Base-by-base conservation (phyloP, 2,329 filamentous ascomycete genomes). In the Lachnellula arida region DNA sequence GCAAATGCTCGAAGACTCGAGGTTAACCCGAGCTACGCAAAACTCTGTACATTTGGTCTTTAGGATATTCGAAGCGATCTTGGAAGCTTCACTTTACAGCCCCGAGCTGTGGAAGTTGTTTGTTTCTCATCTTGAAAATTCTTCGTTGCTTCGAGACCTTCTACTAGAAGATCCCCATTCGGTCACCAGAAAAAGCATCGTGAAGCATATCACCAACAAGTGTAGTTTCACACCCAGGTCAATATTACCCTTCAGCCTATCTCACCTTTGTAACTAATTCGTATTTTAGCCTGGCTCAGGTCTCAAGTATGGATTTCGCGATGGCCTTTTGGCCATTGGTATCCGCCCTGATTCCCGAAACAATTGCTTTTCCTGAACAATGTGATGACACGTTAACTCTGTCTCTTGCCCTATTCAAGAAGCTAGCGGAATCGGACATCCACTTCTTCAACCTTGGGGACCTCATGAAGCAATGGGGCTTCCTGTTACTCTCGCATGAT, bases 71-170 rank as follows among this genome's bases (percentile, higher is more conserved):
- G 76, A 77, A 22, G 70, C 75, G 12, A 66, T 81, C 4, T 68
- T 79, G 11, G 77, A 81, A 64, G 74, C 72, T 2, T 78, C 77
- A 7, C 66, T 78, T 51, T 73, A 77, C 44, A 78, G 75, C 57
- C 62, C 70, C 25, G 62, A 65, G 3, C 70, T 81, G 48, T 81
- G 79, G 78, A 57, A 67, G 4, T 63, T 69, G 34, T 71, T 78
- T 53, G 74, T 74, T 37, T 57, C 69, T 11, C 68, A 73, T 43
- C 63, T 70, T 2, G 63, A 70, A 23, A 72, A 71, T 47, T 70
- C 70, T 19, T 53, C 65, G 9, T 64, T 79, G 11, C 60, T 80
- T 11, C 65, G 66, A 39, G 70, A 71, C 5, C 63, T 79, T 4
- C 65, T 80, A 17, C 62, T 80, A 15, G 67, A 73, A 22, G 77